Evolutionary conservation across 768 basidiomycete species (phyloP).

Genomic region (Mycena maculata): DNA sequence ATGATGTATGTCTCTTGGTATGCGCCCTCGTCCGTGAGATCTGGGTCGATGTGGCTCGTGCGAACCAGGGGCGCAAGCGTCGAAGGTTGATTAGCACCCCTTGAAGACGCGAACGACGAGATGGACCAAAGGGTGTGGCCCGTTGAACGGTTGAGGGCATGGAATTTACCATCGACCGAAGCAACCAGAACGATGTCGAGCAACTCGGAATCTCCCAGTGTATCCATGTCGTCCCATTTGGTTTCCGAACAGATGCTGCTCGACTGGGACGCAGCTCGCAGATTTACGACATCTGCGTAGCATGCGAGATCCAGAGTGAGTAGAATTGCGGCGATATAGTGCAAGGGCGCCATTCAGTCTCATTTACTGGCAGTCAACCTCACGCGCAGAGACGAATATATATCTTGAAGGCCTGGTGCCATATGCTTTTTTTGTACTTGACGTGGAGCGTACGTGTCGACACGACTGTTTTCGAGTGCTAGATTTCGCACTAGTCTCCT

Average conservation of each 20-base stretch:
- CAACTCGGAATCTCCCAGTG: conserved; percentile 68
- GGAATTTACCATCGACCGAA: conserved; percentile 94
- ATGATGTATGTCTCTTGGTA: conserved; percentile 88
- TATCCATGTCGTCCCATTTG: conserved; percentile 34
- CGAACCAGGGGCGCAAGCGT: conserved; percentile 79
- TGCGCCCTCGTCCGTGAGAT: conserved; percentile 64
- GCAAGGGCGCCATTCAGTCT: conserved; percentile 52
- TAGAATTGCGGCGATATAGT: conserved; percentile 39
- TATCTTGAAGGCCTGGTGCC: conserved; percentile 41
- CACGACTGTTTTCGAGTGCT: neutral
- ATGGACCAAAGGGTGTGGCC: conserved; percentile 92
- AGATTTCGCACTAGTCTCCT: neutral
- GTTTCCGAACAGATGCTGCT: conserved; percentile 40
- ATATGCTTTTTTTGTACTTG: no score
- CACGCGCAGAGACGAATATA: conserved; percentile 26
- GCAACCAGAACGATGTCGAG: conserved; percentile 90
- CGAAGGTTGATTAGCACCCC: conserved; percentile 55
- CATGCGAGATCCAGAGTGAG: conserved; percentile 43
- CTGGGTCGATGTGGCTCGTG: conserved; percentile 71
- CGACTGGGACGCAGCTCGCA: conserved; percentile 36
- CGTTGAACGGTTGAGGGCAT: conserved; percentile 90
- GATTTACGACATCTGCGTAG: conserved; percentile 46
- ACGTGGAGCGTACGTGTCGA: conserved; percentile 3
- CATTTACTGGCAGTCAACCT: no score
- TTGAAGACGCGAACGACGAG: conserved; percentile 65